These are phyloP conservation scores for Melaleuca alternifolia DNA, from an alignment of 345 rosid species.

Conservation along the genomic window DNA sequence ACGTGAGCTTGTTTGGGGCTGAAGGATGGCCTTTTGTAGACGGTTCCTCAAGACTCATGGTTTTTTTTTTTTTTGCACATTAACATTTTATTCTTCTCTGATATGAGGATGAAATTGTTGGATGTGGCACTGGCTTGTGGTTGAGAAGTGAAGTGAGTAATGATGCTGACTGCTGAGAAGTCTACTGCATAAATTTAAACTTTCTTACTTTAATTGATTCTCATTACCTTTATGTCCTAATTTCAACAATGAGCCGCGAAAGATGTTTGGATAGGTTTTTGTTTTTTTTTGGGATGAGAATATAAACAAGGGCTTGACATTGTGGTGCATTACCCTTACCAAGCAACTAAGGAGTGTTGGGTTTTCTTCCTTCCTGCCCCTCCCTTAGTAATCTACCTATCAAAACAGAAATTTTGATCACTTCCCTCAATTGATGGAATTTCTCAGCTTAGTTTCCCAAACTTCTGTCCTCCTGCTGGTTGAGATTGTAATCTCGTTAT, in stretches of 20 bases:
- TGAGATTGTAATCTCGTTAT: neutral
- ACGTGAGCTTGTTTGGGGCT: neutral
- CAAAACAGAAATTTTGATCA: neutral
- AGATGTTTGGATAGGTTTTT: neutral
- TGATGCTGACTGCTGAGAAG: neutral
- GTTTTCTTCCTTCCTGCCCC: neutral
- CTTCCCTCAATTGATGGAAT: neutral
- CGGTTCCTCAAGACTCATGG: neutral
- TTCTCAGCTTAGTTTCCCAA: neutral
- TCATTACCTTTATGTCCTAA: neutral
- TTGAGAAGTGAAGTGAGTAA: neutral
- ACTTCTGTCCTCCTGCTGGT: neutral
- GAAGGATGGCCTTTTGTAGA: neutral
- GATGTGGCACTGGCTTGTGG: neutral
- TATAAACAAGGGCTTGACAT: neutral
- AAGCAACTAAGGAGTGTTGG: neutral
- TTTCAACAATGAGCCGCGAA: neutral
- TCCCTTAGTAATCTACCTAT: neutral
- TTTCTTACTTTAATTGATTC: neutral
- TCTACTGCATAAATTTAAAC: neutral
- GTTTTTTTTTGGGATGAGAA: neutral
- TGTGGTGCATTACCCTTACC: neutral
- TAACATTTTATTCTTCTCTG: neutral
- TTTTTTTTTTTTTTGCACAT: neutral
- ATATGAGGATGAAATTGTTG: neutral